Base-by-base conservation (phyloP, 2,329 filamentous ascomycete genomes). In the Calonectria honghensis region DNA sequence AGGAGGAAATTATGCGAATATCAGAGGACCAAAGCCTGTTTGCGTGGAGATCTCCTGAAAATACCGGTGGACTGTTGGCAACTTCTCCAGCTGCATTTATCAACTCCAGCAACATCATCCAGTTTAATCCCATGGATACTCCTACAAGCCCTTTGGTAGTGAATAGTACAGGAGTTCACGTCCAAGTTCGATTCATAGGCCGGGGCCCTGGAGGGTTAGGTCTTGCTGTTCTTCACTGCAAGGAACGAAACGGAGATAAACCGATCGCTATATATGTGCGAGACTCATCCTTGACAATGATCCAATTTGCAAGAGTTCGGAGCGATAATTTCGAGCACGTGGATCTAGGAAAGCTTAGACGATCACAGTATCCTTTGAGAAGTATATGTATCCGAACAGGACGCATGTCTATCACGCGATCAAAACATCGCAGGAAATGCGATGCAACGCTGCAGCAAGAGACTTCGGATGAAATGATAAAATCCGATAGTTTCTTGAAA, bases 1-100 rank as follows among this genome's bases (percentile, higher is more conserved):
- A 61, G 16, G 57, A 61, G 35, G 57, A 61, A 41, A 61, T 61
- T 4, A 61, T 61, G 32, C 39, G 16, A 13, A 7, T 61, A 2
- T 61, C 57, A 18, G 57, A 61, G 20, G 57, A 61, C 7, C 32
- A 61, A 14, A 61, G 57, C 14, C 24, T 61, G 2, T 61, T 61
- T 27, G 57, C 57, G 10, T 61, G 57, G 57, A 61, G n/a, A 24
- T 48, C 45, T 24, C 20, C 6, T 14, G 32, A 61, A 13, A 14
- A 16, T 16, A 41, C 6, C 2, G 35, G 57, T 4, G 57, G 57
- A 18, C 32, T 61, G 6, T 6, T 61, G 2, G 57, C 57, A 16
- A 27, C 57, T 10, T 61, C 35, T 29, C 57, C 57, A 10, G 20
- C 32, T 61, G 35, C 57, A 9, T 61, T 61, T 13, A 39, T 27